Base-by-base conservation (phyloP, 208 protist species). In the Acanthamoeba lugdunensis region DNA sequence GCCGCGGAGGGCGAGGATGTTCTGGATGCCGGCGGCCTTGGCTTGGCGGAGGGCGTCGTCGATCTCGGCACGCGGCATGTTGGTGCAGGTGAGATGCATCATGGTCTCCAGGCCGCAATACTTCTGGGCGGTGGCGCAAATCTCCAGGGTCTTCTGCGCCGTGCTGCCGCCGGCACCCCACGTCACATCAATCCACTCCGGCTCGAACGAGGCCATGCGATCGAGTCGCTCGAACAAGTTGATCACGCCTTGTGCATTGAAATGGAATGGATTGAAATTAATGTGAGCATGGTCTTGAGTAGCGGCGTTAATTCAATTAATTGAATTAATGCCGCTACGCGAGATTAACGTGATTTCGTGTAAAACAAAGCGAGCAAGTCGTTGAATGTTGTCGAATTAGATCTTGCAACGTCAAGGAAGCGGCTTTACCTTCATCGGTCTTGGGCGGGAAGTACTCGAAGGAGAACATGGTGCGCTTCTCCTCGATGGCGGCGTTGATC, bases 381-480 rank as follows among this genome's bases (percentile, higher is more conserved):
- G 37, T 41, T 41, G 37, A 41, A 2, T 41, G 37, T 41, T 41
- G 37, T 2, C 2, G 37, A 41, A 41, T 41, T 41, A 2, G 37
- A 41, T 3, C 37, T 41, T 41, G 37, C 37, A 41, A 41, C 37
- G 37, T 41, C 37, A 41, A 41, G 37, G 37, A 41, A 41, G 67
- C 69, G 56, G 56, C 11, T 54, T n/a, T 50, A 82, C 96, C 96
- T 23, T 95, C 97, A 41, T 98, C 97, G 52, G 98, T 98, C 75
- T 98, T 98, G n/a, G 98, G 98, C 37, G 98, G 98, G 75, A 99
- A 98, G 94, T 98, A 98, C 95, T 99, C 98, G 73, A 99, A 98
- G 33, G 98, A 98, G 75, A 97, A 98, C 90, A 98, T 98, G 48
- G 96, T 71, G 30, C 95, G 65, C 9, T 95, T 85, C 30, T 95